These are phyloP conservation scores for Tetrahymena borealis DNA, from an alignment of 73 alveolate genomes.

Conservation along the genomic window DNA sequence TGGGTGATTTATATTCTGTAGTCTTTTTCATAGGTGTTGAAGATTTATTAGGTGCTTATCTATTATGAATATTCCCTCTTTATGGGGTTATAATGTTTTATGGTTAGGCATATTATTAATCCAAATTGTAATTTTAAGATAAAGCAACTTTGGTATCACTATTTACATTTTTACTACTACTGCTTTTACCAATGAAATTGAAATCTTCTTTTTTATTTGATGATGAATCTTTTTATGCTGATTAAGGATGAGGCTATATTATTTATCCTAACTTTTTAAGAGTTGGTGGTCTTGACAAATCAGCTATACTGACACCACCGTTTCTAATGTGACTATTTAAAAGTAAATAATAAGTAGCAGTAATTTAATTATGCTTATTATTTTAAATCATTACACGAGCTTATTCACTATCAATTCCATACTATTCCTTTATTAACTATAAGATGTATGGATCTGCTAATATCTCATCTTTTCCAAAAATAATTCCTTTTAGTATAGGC, in stretches of 20 bases:
- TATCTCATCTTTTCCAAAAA: neutral
- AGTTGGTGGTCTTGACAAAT: neutral
- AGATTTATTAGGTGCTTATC: neutral
- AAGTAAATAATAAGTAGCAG: conserved; percentile 86
- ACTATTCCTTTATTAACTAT: neutral
- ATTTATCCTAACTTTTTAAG: too few relatives aligned
- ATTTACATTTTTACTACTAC: too few relatives aligned
- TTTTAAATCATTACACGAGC: neutral
- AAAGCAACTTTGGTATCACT: too few relatives aligned
- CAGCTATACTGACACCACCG: conserved; percentile 59
- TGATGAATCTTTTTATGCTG: neutral
- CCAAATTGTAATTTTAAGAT: neutral
- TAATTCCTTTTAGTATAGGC: neutral
- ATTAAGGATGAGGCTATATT: too few relatives aligned
- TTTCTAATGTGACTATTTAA: conserved; percentile 68
- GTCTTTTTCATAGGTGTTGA: neutral
- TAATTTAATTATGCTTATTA: conserved; percentile 81
- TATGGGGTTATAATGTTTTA: neutral
- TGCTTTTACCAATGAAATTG: too few relatives aligned
- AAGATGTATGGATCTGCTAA: neutral
- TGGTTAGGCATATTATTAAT: neutral
- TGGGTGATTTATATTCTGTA: neutral
- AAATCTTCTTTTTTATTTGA: neutral
- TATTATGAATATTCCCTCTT: neutral
- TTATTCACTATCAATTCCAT: neutral